Evolutionary conservation across 2,329 filamentous ascomycete species (phyloP).

Genomic region (Ophiostoma piceae): DNA sequence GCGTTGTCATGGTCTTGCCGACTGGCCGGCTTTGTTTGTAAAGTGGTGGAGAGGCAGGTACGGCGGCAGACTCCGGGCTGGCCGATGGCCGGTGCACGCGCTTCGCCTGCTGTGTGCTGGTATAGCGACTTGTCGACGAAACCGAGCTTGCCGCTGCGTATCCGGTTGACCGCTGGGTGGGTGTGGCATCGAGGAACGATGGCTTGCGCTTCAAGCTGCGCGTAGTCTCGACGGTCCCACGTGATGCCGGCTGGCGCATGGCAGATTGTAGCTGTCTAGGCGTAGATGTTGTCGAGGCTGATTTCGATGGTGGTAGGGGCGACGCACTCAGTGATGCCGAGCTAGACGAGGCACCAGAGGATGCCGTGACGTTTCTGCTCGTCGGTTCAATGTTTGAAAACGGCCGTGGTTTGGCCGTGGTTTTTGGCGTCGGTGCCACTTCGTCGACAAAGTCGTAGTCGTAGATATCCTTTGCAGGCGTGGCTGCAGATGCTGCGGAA

Average conservation of each 20-base stretch:
- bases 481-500: not conserved
- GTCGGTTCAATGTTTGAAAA: slow-evolving; percentile 13
- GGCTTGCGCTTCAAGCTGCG: slow-evolving; percentile 26
- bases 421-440: slow-evolving; percentile 18
- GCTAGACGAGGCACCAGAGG: not conserved
- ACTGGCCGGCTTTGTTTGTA: slow-evolving; percentile 16
- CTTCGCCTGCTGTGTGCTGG: slow-evolving; percentile 9
- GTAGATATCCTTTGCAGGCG: slow-evolving; percentile 25
- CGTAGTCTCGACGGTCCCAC: slow-evolving; percentile 10
- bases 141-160: not conserved
- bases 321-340: slow-evolving; percentile 8
- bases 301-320: not conserved
- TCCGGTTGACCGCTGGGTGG: not conserved
- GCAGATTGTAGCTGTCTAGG: not conserved
- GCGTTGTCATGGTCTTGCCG: not conserved
- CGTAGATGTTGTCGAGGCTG: not conserved
- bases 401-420: slow-evolving; percentile 11
- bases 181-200: slow-evolving; percentile 10
- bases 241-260: not conserved
- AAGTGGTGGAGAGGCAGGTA: slow-evolving; percentile 12
- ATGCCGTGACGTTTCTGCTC: not conserved
- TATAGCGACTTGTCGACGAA: not conserved
- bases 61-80: not conserved
- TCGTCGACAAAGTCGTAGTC: slow-evolving; percentile 28
- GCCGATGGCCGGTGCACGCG: slow-evolving; percentile 7